Conservation (phyloP, 2,329 filamentous ascomycete species). For the Lizonia empirigonia region DNA sequence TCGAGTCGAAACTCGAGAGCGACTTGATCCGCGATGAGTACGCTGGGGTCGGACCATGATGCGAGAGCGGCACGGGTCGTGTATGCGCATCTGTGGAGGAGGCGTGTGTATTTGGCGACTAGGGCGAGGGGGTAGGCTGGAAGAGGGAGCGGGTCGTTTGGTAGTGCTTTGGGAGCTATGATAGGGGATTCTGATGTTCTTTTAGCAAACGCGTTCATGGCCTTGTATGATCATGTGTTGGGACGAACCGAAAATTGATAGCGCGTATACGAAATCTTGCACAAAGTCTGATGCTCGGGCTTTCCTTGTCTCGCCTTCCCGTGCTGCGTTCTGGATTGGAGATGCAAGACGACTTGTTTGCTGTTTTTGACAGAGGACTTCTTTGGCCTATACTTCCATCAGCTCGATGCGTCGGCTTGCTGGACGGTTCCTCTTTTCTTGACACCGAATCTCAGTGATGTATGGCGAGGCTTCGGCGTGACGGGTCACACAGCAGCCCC, state of each 20-base stretch:
- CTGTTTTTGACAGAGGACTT: conserved; percentile 15
- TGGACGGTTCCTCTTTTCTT: conserved; percentile 12
- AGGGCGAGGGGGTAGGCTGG: conserved; percentile 5
- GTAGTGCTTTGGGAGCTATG: neutral
- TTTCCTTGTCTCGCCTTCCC: neutral
- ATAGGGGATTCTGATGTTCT: neutral
- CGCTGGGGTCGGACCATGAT: conserved; percentile 16
- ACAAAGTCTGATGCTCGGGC: conserved; percentile 11
- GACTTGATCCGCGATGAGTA: conserved; percentile 18
- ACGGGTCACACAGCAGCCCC: conserved; percentile 22
- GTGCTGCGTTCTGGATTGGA: too few species aligned
- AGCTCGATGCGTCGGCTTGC: conserved; percentile 14
- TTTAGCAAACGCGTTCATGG: neutral
- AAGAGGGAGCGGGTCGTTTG: neutral
- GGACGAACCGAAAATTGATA: conserved; percentile 3
- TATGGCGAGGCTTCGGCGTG: conserved; percentile 19
- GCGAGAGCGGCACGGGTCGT: conserved; percentile 10
- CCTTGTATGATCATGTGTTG: neutral
- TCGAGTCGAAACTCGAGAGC: conserved; percentile 19
- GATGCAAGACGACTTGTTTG: too few species aligned
- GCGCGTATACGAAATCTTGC: conserved; percentile 17
- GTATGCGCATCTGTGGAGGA: conserved; percentile 15
- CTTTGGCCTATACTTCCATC: conserved; percentile 27
- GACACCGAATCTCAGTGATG: conserved; percentile 19
- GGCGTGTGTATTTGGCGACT: conserved; percentile 17